Conservation (phyloP, 2,329 filamentous ascomycete species). For the Ramichloridium luteum region DNA sequence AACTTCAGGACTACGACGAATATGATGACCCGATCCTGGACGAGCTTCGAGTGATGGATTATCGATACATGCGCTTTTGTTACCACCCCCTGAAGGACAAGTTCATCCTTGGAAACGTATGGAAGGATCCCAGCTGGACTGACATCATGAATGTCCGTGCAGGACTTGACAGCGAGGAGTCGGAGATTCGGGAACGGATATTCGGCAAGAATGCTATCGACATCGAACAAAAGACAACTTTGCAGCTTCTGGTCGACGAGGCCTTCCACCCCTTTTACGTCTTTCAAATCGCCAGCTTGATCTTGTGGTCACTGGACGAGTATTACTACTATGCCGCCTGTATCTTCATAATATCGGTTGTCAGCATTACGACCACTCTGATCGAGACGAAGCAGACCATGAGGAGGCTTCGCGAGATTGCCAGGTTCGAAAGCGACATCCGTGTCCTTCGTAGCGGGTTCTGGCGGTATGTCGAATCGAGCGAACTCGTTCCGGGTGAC, state of each 20-base stretch:
- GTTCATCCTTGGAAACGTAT: constrained; percentile 74
- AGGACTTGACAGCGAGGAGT: constrained; percentile 82
- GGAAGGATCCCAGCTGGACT: constrained; percentile 89
- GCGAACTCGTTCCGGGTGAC: constrained; percentile 85
- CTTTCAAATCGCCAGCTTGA: constrained; percentile 87
- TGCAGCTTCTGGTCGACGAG: constrained; percentile 81
- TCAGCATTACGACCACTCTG: constrained; percentile 80
- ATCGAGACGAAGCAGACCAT: constrained; percentile 89
- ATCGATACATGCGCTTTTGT: constrained; percentile 86
- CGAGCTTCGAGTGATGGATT: constrained; percentile 68
- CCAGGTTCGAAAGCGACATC: constrained; percentile 88
- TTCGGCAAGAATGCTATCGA: constrained; percentile 88
- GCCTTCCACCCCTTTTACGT: constrained; percentile 97
- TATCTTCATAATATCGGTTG: constrained; percentile 88
- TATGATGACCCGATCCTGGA: constrained; percentile 64
- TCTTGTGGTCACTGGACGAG: constrained; percentile 88
- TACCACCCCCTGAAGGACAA: constrained; percentile 83
- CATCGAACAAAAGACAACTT: constrained; percentile 76
- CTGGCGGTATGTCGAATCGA: constrained; percentile 79
- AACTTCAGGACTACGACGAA: constrained; percentile 55
- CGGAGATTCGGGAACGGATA: constrained; percentile 66
- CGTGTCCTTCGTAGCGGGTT: constrained; percentile 89
- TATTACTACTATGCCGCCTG: constrained; percentile 97
- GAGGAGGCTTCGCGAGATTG: constrained; percentile 80
- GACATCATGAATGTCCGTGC: constrained; percentile 60